Base-by-base conservation (phyloP, 306 rosid species). In the Acacia confusa region DNA sequence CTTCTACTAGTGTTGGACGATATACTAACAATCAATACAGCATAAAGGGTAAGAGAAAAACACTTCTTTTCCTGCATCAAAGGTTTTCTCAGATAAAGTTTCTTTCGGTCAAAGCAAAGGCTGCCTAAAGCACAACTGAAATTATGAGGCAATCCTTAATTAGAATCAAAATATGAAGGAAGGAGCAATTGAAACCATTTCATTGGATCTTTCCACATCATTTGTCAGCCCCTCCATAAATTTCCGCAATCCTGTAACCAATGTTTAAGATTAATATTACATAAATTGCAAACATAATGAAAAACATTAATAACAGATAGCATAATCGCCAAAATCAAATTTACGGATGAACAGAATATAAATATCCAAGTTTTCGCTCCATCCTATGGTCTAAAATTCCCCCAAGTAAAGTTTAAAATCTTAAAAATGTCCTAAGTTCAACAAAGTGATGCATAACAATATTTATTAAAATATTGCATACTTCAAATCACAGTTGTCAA, bases 121-220 rank as follows among this genome's bases (percentile, higher is more conserved):
- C 79, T 48, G 78, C 78, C 14, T 71, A 72, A 27, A 44, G 69
- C 71, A 72, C 47, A 55, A 64, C 67, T 8, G 30, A 74, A 25
- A 47, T 44, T 25, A 70, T 64, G 76, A 53, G 12, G 57, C 77
- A 64, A 72, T 52, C 24, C 68, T 28, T 28, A 36, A 79, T 70
- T 55, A 70, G 47, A 25, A 70, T 27, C 40, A 64, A 79, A 28
- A 28, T 36, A 66, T 48, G 72, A 55, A 41, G 32, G 32, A 3
- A 80, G 74, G 53, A 48, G 73, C 66, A 66, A 48, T 79, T 22
- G 25, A 36, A 66, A 95, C 99, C 99, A 87, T 88, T 92, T 95
- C 98, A 74, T 88, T 87, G 75, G 98, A 95, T 92, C 98, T 88
- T 83, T 93, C 99, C 61, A 89, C 95, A 69, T 95, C 99, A 93